phyloP scores from a whole-genome alignment of 495 filamentous ascomycete genomes.

The Letharia lupina region DNA sequence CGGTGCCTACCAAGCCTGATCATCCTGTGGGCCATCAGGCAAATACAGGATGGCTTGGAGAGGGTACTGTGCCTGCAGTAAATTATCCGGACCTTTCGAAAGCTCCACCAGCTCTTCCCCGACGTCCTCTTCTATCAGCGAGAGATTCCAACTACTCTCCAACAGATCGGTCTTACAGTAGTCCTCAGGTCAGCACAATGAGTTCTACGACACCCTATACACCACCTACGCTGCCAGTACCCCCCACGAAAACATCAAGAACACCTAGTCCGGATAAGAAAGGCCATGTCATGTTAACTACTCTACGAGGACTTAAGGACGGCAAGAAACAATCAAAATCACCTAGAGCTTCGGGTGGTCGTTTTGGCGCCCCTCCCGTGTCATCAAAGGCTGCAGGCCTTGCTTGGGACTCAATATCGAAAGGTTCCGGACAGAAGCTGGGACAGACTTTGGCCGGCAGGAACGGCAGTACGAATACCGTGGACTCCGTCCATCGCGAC shows the following conservation, averaged over 20 bases:
- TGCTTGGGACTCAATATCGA: conserved; percentile 62
- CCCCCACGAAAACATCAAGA: conserved; percentile 46
- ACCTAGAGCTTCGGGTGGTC: conserved; percentile 32
- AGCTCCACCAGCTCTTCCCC: conserved; percentile 53
- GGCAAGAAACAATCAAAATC: conserved; percentile 52
- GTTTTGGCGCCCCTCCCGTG: conserved; percentile 42
- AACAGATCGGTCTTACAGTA: conserved; percentile 22
- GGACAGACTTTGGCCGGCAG: conserved; percentile 24
- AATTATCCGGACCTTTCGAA: conserved; percentile 69
- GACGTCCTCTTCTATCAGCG: conserved; percentile 46
- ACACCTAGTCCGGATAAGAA: conserved; percentile 73
- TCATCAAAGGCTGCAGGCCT: conserved; percentile 77
- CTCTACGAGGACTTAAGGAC: conserved; percentile 55
- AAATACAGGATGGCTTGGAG: conserved; percentile 58
- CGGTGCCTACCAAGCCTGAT: conserved; percentile 18
- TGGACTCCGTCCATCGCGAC: conserved; percentile 22
- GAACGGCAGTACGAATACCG: conserved; percentile 20
- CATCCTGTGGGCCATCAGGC: conserved; percentile 18
- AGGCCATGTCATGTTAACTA: conserved; percentile 69
- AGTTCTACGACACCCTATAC: conserved; percentile 11
- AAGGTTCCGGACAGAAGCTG: conserved; percentile 24
- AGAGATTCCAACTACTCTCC: conserved; percentile 42
- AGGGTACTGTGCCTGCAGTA: conserved; percentile 71
- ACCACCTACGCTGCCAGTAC: conserved; percentile 33
- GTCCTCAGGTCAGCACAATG: conserved; percentile 13